A percentile compares a stretch with the other conserved stretches of the same genome.
These are phyloP conservation scores for Ustilago tritici DNA, from an alignment of 1,284 basidiomycete genomes.

Conservation along the genomic window DNA sequence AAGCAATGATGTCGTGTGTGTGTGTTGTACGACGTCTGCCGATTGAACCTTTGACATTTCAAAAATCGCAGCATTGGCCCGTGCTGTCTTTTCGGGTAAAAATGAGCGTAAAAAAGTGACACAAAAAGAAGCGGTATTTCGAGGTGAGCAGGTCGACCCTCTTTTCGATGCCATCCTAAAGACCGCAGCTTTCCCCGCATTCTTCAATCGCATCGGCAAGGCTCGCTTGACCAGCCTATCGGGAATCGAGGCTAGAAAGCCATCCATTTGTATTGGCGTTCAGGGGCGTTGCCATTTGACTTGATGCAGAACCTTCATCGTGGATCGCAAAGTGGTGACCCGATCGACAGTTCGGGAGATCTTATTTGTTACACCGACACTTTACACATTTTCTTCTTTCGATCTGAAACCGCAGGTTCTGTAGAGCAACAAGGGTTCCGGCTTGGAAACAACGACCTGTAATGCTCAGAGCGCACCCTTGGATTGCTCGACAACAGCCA, in stretches of 20 bases:
- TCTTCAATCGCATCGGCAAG: not conserved
- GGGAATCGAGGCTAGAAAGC: too few relatives aligned
- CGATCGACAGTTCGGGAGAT: not conserved
- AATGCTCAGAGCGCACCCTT: not conserved
- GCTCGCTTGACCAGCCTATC: too few relatives aligned
- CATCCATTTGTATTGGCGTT: too few relatives aligned
- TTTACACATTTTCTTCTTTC: not conserved
- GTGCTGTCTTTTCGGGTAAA: not conserved
- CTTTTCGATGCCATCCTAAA: not conserved
- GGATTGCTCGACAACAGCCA: not conserved
- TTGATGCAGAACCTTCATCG: not conserved
- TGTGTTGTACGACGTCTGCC: not conserved
- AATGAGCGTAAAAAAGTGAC: slow-evolving; percentile 1
- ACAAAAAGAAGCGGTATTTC: not conserved
- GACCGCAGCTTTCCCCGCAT: slow-evolving; percentile 7
- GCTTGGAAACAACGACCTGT: too few relatives aligned
- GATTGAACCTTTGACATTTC: slow-evolving; percentile 1
- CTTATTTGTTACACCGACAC: not conserved
- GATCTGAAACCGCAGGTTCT: not conserved
- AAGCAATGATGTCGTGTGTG: slow-evolving; percentile 1
- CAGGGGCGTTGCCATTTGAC: not conserved
- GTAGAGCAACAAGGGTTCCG: not conserved
- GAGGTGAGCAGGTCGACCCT: not conserved
- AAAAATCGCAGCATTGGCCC: slow-evolving; percentile 5
- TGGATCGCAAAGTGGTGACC: not conserved